A percentile compares a stretch with the other conserved stretches of the same genome.
Evolutionary conservation across 768 basidiomycete species (phyloP).

Genomic region (Kwoniella bestiolae): DNA sequence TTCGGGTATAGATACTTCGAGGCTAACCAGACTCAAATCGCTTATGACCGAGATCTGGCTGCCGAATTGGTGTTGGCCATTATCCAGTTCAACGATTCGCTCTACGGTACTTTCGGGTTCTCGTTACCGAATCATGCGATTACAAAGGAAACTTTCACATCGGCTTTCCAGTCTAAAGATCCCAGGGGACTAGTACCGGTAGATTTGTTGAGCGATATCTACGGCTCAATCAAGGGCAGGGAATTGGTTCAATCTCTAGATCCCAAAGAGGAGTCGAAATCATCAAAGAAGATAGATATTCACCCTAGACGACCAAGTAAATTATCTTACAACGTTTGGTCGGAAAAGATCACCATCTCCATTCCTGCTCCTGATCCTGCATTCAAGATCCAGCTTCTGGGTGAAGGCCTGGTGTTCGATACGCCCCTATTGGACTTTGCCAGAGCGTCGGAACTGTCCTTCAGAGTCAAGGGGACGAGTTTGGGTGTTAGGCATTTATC

Average conservation of each 20-base stretch:
- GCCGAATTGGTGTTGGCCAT: constrained; percentile 43
- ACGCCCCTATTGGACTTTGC: constrained; percentile 80
- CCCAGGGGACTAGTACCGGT: constrained; percentile 71
- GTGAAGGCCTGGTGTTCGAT: constrained; percentile 86
- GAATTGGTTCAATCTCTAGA: constrained; percentile 71
- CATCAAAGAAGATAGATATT: constrained; percentile 65
- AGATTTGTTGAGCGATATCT: constrained; percentile 75
- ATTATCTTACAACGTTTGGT: constrained; percentile 84
- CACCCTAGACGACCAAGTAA: constrained; percentile 68
- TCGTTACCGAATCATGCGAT: constrained; percentile 59
- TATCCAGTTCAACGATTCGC: constrained; percentile 80
- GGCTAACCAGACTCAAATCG: constrained; percentile 75
- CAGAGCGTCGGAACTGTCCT: constrained; percentile 78
- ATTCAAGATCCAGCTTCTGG: constrained; percentile 79
- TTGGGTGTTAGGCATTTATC: constrained; percentile 82
- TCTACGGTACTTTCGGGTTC: constrained; percentile 63
- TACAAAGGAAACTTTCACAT: constrained; percentile 76
- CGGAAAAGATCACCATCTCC: constrained; percentile 82
- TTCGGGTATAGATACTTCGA: constrained; percentile 91
- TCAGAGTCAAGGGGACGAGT: constrained; percentile 83
- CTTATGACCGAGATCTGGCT: constrained; percentile 64
- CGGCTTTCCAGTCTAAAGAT: constrained; percentile 81
- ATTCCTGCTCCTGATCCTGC: constrained; percentile 83
- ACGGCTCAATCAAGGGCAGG: constrained; percentile 69
- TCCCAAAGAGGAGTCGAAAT: constrained; percentile 39